Evolutionary conservation across 176 grass and related monocot genomes (phyloP).

Genomic region (Carex scoparia): DNA sequence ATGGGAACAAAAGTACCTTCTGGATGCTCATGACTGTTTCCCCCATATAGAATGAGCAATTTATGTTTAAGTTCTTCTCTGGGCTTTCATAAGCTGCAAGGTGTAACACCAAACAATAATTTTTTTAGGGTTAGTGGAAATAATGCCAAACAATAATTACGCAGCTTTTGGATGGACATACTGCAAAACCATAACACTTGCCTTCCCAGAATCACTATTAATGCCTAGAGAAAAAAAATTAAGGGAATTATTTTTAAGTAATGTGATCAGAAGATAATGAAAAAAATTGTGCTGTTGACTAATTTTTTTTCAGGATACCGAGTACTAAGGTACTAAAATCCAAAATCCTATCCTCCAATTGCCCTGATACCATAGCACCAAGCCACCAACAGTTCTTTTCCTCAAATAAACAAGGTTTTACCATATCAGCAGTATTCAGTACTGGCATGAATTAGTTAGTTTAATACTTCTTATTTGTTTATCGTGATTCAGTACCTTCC

Average conservation of each 20-base stretch:
- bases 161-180: background rate
- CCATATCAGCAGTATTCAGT: background rate
- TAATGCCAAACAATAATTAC: background rate
- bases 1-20: slow-evolving; percentile 46
- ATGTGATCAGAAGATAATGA: background rate
- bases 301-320: background rate
- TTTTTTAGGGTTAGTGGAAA: too few relatives aligned
- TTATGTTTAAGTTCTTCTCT: slow-evolving; percentile 74
- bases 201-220: background rate
- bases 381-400: background rate
- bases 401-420: background rate
- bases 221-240: background rate
- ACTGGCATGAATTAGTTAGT: background rate
- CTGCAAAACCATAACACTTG: background rate
- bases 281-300: background rate
- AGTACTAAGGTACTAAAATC: background rate
- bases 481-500: slow-evolving; percentile 45
- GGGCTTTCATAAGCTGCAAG: slow-evolving; percentile 80
- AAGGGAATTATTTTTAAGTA: background rate
- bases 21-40: slow-evolving; percentile 93
- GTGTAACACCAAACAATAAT: slow-evolving; percentile 13
- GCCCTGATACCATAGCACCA: background rate
- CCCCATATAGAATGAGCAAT: slow-evolving; percentile 98
- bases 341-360: background rate
- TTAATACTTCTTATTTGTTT: background rate